Percentiles rank a stretch among this genome's conserved stretches.
phyloP scores from a whole-genome alignment of 1,284 basidiomycete species.

The Psilocybe mexicana region DNA sequence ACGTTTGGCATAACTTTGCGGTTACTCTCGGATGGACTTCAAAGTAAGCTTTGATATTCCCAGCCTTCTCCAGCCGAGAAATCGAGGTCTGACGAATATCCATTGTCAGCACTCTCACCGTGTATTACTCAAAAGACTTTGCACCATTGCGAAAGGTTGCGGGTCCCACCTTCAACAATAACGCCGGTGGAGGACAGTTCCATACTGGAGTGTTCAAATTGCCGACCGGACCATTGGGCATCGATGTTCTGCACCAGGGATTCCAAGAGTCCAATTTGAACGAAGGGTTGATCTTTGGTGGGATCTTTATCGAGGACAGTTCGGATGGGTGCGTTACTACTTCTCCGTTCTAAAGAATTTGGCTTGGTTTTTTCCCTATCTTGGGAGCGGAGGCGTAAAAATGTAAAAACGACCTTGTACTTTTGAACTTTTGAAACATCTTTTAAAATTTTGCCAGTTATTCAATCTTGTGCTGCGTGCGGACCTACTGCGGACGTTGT shows the following conservation, averaged over 20 bases:
- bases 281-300: constrained; percentile 17
- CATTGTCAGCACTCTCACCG: constrained; percentile 8
- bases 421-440: too few relatives aligned
- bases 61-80: background rate
- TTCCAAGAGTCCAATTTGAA: constrained; percentile 15
- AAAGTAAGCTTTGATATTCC: constrained; percentile 4
- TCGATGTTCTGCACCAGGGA: constrained; percentile 17
- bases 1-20: constrained; percentile 20
- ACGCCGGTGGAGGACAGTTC: constrained; percentile 17
- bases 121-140: constrained; percentile 16
- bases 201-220: constrained; percentile 17
- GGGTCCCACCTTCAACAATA: constrained; percentile 13
- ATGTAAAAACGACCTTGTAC: background rate
- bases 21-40: constrained; percentile 15
- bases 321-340: constrained; percentile 12
- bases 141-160: constrained; percentile 12
- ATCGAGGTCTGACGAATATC: background rate
- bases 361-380: too few relatives aligned
- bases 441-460: too few relatives aligned
- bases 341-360: background rate
- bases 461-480: too few relatives aligned
- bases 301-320: constrained; percentile 19
- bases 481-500: too few relatives aligned
- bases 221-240: constrained; percentile 15
- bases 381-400: background rate